These are phyloP conservation scores for Brachypodium distachyon DNA, from an alignment of 202 grass and related monocot genomes.

Conservation along the genomic window DNA sequence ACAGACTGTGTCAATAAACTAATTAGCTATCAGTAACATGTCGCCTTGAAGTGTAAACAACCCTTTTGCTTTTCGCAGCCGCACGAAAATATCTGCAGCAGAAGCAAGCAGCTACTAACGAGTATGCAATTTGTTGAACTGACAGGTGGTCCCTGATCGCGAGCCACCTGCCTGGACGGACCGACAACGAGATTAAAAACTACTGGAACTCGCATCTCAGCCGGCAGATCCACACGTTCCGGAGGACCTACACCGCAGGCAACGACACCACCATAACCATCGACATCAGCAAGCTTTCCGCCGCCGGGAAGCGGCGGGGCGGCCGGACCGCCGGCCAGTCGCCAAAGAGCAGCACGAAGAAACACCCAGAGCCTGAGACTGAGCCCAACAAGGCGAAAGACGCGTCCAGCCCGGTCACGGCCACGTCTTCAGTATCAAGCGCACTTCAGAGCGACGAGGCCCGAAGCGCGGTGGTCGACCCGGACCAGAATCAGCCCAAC, in stretches of 20 bases:
- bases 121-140: not conserved
- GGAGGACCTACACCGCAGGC: constrained; percentile 13
- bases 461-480: constrained; percentile 48
- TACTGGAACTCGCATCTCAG: constrained; percentile 95
- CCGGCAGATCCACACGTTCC: constrained; percentile 54
- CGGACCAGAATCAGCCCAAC: constrained; percentile 32
- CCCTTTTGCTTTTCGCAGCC: not conserved
- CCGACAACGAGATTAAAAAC: constrained; percentile 93
- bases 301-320: constrained; percentile 38
- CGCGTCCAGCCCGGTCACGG: not conserved
- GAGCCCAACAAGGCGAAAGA: not conserved
- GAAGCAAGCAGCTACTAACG: not conserved
- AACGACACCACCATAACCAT: constrained; percentile 22
- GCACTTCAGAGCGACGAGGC: constrained; percentile 34
- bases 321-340: constrained; percentile 20
- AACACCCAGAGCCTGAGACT: not conserved
- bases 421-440: not conserved
- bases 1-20: not conserved
- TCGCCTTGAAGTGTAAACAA: not conserved
- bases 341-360: constrained; percentile 12
- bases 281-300: constrained; percentile 28
- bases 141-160: constrained; percentile 73
- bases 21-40: not conserved
- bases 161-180: constrained; percentile 55
- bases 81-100: not conserved